A percentile compares a stretch with the other conserved stretches of the same genome.
These are phyloP conservation scores for Nephelium lappaceum DNA, from an alignment of 345 rosid species.

Conservation along the genomic window DNA sequence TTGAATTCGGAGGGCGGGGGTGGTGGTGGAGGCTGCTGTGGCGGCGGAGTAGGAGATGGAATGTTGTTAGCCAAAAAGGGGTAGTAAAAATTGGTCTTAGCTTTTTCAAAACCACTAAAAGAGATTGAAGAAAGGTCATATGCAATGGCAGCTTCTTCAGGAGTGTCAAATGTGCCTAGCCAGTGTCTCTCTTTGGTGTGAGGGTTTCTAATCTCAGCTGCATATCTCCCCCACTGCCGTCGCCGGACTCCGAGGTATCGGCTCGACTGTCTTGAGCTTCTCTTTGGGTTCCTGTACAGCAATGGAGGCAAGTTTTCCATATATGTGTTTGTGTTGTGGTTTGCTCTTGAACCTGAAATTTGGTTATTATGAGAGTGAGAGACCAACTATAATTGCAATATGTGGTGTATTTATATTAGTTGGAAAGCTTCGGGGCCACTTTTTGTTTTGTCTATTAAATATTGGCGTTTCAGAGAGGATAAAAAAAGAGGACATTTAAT, in stretches of 20 bases:
- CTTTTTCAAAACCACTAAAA: conserved; percentile 27
- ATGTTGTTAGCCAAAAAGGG: background rate
- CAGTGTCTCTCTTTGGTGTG: conserved; percentile 31
- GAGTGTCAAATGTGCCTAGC: conserved; percentile 39
- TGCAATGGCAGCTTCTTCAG: conserved; percentile 41
- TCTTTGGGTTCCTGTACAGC: conserved; percentile 28
- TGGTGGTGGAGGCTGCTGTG: background rate
- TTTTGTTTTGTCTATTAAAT: no score
- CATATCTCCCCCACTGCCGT: conserved; percentile 40
- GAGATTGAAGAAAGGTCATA: conserved; percentile 36
- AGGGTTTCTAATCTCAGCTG: conserved; percentile 32
- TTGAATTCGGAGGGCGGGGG: background rate
- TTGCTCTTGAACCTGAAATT: no score
- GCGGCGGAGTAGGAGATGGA: background rate
- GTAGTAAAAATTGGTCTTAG: conserved; percentile 37
- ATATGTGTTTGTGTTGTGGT: background rate
- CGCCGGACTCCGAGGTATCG: conserved; percentile 32
- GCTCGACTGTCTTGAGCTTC: conserved; percentile 34
- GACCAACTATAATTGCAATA: background rate
- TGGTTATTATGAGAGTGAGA: background rate
- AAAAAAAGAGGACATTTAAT: no score
- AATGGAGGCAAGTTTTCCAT: conserved; percentile 35
- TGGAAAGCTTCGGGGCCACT: background rate
- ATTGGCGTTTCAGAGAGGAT: no score
- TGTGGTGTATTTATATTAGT: background rate